Conservation (phyloP, 1,139 yeast species). For the Magnusiomyces paraingens region DNA sequence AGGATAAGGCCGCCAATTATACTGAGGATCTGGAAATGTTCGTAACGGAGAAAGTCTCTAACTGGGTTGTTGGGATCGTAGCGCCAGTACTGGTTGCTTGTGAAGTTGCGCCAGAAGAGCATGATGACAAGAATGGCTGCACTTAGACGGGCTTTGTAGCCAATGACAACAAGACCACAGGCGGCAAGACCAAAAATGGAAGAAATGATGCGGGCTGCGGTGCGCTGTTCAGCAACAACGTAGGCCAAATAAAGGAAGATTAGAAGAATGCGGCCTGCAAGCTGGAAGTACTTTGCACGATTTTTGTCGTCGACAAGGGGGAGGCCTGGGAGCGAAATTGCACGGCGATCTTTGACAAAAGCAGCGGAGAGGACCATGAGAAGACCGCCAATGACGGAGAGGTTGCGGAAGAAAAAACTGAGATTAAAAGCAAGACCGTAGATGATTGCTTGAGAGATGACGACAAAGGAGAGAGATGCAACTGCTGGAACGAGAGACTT, state of each 20-base stretch:
- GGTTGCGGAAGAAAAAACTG: constrained; percentile 74
- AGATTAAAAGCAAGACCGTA: constrained; percentile 84
- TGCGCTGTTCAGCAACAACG: constrained; percentile 72
- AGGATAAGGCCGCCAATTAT: constrained; percentile 90
- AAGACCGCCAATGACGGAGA: constrained; percentile 90
- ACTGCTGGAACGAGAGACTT: constrained; percentile 70
- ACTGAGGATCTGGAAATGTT: constrained; percentile 88
- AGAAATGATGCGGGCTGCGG: constrained; percentile 56
- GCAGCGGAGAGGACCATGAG: constrained; percentile 85
- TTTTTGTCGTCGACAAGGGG: constrained; percentile 83
- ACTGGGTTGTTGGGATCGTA: constrained; percentile 62
- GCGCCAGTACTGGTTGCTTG: constrained; percentile 87
- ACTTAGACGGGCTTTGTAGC: constrained; percentile 87
- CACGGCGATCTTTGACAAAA: constrained; percentile 71
- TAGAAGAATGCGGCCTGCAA: constrained; percentile 84
- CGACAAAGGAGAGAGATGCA: constrained; percentile 61
- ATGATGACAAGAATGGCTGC: constrained; percentile 73
- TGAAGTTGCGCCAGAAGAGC: constrained; percentile 67
- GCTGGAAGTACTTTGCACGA: constrained; percentile 73
- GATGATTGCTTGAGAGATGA: constrained; percentile 76
- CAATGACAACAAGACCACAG: constrained; percentile 79
- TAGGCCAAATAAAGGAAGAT: constrained; percentile 83
- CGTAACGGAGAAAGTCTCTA: constrained; percentile 88
- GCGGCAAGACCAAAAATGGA: constrained; percentile 64
- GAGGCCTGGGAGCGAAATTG: constrained; percentile 75